Conservation (phyloP, 306 rosid genomes). For the Canavalia ensiformis region DNA sequence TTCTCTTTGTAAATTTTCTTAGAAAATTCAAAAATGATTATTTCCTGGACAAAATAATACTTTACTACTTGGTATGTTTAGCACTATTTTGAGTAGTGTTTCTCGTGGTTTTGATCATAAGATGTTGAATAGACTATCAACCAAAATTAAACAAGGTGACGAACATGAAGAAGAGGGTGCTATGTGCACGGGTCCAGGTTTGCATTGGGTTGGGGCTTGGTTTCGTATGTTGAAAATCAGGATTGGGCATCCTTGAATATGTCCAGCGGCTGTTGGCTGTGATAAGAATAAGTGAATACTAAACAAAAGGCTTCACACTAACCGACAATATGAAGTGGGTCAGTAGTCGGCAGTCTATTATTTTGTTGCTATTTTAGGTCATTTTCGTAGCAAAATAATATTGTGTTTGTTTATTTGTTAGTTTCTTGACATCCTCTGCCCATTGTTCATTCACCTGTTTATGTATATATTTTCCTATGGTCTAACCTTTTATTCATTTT, state of each 20-base stretch:
- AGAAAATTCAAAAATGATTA: too few species aligned
- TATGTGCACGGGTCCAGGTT: not conserved
- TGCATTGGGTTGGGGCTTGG: not conserved
- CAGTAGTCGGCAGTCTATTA: too few species aligned
- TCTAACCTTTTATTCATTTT: slow-evolving; percentile 13
- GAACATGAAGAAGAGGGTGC: not conserved
- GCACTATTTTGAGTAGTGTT: not conserved
- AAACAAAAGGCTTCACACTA: not conserved
- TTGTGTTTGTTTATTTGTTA: not conserved
- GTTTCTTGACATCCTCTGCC: not conserved
- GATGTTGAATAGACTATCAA: not conserved
- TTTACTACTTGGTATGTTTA: not conserved
- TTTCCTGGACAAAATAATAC: too few species aligned
- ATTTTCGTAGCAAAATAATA: not conserved
- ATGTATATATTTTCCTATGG: not conserved
- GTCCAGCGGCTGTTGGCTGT: not conserved
- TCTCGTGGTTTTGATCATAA: not conserved
- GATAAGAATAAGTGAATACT: not conserved
- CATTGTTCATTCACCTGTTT: not conserved
- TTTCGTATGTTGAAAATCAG: not conserved
- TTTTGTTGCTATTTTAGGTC: not conserved
- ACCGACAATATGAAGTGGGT: too few species aligned
- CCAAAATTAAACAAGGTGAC: not conserved
- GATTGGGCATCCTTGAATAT: not conserved
- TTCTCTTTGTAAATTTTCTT: too few species aligned